These are phyloP conservation scores for Cinchona pubescens DNA, from an alignment of 257 asterid genomes.

Conservation along the genomic window DNA sequence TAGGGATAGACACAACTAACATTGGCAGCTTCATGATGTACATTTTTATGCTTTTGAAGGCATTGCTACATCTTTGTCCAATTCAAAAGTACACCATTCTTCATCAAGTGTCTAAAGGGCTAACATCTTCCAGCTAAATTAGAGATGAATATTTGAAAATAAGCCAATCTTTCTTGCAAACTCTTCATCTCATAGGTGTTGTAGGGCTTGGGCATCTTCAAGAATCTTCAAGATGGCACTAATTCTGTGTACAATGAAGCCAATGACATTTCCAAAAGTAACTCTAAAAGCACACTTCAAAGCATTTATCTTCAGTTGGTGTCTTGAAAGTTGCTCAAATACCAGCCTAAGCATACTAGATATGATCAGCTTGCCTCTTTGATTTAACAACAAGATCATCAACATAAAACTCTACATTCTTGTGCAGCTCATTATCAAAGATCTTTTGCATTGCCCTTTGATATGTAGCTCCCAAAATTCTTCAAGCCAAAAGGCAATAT, in stretches of 20 bases:
- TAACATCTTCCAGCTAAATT: neutral
- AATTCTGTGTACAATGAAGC: neutral
- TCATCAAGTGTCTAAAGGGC: neutral
- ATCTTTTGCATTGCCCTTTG: no score
- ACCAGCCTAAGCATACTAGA: neutral
- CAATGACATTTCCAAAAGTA: neutral
- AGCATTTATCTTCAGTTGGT: slow-evolving; percentile 7
- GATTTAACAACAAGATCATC: no score
- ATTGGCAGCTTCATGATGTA: neutral
- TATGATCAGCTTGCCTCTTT: no score
- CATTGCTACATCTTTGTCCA: neutral
- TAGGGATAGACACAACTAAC: neutral
- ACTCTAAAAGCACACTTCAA: neutral
- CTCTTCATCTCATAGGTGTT: slow-evolving; percentile 1
- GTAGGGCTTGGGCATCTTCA: neutral
- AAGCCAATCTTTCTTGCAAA: neutral
- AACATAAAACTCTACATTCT: no score
- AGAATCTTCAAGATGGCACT: neutral
- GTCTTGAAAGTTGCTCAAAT: neutral
- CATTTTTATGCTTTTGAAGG: neutral
- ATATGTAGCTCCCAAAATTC: no score
- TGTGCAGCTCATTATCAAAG: no score
- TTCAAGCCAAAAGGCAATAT: no score
- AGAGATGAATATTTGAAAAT: neutral
- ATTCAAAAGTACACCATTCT: neutral